These are phyloP conservation scores for Blastocystis sp. DNA, from an alignment of 352 stramenopile species.

Conservation along the genomic window DNA sequence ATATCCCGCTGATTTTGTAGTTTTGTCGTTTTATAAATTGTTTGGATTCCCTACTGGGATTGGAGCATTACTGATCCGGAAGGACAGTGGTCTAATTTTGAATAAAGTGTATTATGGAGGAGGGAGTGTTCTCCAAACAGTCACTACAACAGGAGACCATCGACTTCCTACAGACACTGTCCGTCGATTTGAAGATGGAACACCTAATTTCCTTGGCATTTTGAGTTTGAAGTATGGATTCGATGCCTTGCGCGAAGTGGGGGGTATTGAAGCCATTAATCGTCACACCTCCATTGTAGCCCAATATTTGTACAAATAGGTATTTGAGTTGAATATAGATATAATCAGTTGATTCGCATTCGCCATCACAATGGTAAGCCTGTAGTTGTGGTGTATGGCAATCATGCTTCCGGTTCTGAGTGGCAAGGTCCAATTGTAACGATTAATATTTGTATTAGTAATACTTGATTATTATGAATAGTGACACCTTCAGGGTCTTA, in stretches of 20 bases:
- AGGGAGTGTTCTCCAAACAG: constrained; percentile 57
- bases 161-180: neutral
- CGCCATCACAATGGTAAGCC: constrained; percentile 73
- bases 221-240: constrained; percentile 11
- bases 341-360: constrained; percentile 69
- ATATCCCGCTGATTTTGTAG: constrained; percentile 76
- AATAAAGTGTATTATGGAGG: constrained; percentile 69
- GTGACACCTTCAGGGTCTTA: neutral
- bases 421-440: constrained; percentile 53
- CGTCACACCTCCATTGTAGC: constrained; percentile 11
- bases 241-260: constrained; percentile 8
- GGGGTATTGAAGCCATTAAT: constrained; percentile 14
- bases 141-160: constrained; percentile 73
- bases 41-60: constrained; percentile 78
- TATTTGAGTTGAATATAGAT: constrained; percentile 67
- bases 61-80: constrained; percentile 75
- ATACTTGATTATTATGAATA: neutral
- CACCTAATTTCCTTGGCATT: constrained; percentile 59
- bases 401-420: neutral
- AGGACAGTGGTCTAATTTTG: constrained; percentile 41
- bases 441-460: constrained; percentile 16
- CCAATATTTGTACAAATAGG: constrained; percentile 70
- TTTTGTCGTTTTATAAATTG: constrained; percentile 79
- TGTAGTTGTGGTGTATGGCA: constrained; percentile 74
- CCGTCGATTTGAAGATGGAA: constrained; percentile 52